Evolutionary conservation across 305 asterid species (phyloP), one percentile per base, ranked within the genome.

Genomic region (Solanum chacoense): DNA sequence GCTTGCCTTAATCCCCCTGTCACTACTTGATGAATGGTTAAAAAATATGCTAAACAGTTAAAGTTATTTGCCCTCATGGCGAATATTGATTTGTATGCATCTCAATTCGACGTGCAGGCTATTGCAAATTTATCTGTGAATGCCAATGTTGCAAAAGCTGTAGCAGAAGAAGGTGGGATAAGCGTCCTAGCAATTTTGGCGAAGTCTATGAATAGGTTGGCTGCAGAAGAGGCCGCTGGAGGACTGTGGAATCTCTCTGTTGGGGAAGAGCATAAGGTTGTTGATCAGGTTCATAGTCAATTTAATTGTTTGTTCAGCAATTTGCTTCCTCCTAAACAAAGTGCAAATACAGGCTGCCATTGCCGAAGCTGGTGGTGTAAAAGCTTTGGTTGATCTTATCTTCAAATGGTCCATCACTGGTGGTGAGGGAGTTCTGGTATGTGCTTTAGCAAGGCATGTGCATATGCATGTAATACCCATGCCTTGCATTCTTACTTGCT

Each of bases 161-260:
- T 97, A 92, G 99, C 98, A 1, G 99, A 94, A 77, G 98, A 93
- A 91, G 99, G 99, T 84, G 99, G 99, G 71, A 97, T 97, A 78
- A 55, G 83, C 84, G 90, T 95, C 90, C 95, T 97, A 73, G 94
- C 94, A 87, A 91, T 90, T 89, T 94, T 97, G 90, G 97, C 98
- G 11, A 92, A 93, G 94, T 96, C 98, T 73, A 93, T 91, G 89
- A 97, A 96, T 92, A 95, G 93, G 90, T 89, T 94, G 94, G 99
- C 96, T 31, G 97, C 99, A 9, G 99, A 97, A 96, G 98, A 96
- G 93, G 99, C 98, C 78, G 98, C 98, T 3, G 99, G 99, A 92
- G 99, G 98, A 87, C 92, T 97, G 79, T 96, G 99, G 99, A 97
- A 97, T 91, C 99, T 97, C 71, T 97, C 99, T 6, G 96, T 96